Evolutionary conservation across 345 rosid genomes (phyloP), one percentile per base, ranked within the genome.

Genomic region (Tarenaya hassleriana): DNA sequence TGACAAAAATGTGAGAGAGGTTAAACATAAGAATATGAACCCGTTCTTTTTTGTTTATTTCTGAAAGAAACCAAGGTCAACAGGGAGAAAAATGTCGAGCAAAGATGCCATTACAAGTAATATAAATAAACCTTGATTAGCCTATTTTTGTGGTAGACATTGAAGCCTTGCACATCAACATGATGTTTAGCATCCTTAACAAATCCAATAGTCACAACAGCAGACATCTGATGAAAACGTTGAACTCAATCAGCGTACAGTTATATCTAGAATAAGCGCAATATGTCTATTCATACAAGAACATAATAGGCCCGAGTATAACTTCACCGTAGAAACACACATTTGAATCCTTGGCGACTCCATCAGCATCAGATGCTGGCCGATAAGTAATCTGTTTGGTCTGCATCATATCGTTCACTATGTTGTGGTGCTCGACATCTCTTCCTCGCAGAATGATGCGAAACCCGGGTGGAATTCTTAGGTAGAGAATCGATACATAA

Each of bases 361-460:
- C 89, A 44, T 79, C 92, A 24, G 67, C 61, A 42, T 56, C 67
- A 59, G 72, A 63, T 57, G 82, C 88, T 16, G 98, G 98, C 54
- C 86, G 79, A 61, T 91, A 91, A 29, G 88, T 82, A 57, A 82
- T 59, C 71, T 75, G 77, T 74, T 79, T 76, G 7, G 90, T 77
- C 63, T 78, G 54, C 96, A 84, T 91, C 98, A 91, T 91, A 61
- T 91, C 98, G 73, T 91, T 91, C 60, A 91, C 95, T 58, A 91
- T 79, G 74, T 79, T 91, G 75, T 91, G 98, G 69, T 87, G 96
- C 63, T 84, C 92, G 21, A 91, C 77, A 69, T 91, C 98, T 63
- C 64, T 76, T 44, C 95, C 95, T n/a, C 98, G 80, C 32, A 91
- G 82, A 67, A 91, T 81, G 61, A 87, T 73, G 52, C 96, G 86